Conservation (phyloP, 768 basidiomycete species). For the Rhodotorula taiwanensis region DNA sequence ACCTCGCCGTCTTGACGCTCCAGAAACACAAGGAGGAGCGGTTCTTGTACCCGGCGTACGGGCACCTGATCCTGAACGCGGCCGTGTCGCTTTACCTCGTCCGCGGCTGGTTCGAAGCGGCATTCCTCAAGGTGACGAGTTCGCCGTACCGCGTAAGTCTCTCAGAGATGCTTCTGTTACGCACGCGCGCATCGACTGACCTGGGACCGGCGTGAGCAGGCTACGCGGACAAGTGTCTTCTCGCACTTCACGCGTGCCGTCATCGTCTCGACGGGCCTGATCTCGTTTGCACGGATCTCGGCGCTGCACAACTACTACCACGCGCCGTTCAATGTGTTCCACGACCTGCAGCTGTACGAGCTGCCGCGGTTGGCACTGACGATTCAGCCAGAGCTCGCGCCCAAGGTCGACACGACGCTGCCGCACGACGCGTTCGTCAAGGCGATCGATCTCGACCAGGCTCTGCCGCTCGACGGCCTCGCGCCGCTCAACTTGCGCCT, state of each 20-base stretch:
- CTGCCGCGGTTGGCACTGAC: constrained; percentile 59
- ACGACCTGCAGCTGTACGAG: constrained; percentile 66
- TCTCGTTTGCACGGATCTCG: constrained; percentile 72
- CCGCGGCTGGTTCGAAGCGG: constrained; percentile 75
- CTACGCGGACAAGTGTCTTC: constrained; percentile 68
- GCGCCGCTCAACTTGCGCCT: constrained; percentile 63
- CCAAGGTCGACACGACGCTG: constrained; percentile 49
- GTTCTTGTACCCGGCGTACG: constrained; percentile 95
- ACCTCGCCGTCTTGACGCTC: constrained; percentile 67
- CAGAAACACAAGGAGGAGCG: constrained; percentile 97
- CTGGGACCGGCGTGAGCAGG: constrained; percentile 49
- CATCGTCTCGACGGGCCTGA: constrained; percentile 57
- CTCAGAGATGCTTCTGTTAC: too few species aligned
- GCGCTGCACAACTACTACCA: constrained; percentile 87
- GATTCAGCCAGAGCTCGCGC: constrained; percentile 52
- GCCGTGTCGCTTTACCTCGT: constrained; percentile 77
- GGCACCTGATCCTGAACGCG: constrained; percentile 86
- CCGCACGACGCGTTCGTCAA: constrained; percentile 40
- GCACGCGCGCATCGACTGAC: not conserved
- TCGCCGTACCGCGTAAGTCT: constrained; percentile 72
- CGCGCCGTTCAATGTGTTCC: constrained; percentile 67
- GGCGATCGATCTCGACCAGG: constrained; percentile 46
- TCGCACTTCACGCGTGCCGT: constrained; percentile 65
- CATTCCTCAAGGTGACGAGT: constrained; percentile 65
- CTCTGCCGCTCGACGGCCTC: constrained; percentile 63